Percentiles rank a stretch among this genome's conserved stretches.
Evolutionary conservation across 108 stramenopile genomes (phyloP).

Genomic region (Skeletonema costatum): DNA sequence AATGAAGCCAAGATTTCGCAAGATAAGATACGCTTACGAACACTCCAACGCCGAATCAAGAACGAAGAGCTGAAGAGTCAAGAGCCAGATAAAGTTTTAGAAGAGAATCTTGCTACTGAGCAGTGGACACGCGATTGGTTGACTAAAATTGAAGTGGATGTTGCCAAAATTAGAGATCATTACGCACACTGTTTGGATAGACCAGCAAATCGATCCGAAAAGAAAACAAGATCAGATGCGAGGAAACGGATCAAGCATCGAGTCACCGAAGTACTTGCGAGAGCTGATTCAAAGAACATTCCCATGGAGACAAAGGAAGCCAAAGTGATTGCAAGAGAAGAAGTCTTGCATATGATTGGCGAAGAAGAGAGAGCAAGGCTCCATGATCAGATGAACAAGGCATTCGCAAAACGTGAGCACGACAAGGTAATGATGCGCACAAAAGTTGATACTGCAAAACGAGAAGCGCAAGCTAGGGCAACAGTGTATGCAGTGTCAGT

Average conservation of each 20-base stretch:
- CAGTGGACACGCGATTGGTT: conserved; percentile 30
- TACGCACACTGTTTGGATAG: conserved; percentile 13
- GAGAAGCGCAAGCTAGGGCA: conserved; percentile 15
- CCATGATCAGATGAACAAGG: conserved; percentile 19
- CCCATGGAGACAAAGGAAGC: conserved; percentile 41
- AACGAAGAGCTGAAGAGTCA: conserved; percentile 37
- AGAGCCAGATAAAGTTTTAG: conserved; percentile 15
- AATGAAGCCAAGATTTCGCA: conserved; percentile 11
- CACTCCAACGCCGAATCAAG: conserved; percentile 30
- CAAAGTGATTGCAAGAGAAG: conserved; percentile 29
- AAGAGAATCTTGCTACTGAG: conserved; percentile 10
- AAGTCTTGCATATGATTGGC: conserved; percentile 28
- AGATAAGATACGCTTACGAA: conserved; percentile 31
- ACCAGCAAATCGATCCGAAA: conserved; percentile 29
- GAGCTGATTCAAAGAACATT: conserved; percentile 31
- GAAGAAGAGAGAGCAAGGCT: conserved; percentile 33
- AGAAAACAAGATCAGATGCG: conserved; percentile 14
- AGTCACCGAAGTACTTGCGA: conserved; percentile 13
- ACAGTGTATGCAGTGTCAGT: conserved; percentile 20
- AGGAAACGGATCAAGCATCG: conserved; percentile 27
- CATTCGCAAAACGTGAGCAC: conserved; percentile 18
- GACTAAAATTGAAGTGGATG: conserved; percentile 21
- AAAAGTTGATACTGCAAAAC: conserved; percentile 7
- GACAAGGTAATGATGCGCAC: conserved; percentile 16
- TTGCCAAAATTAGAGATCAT: conserved; percentile 15